Conservation (phyloP, 1,284 basidiomycete genomes). For the Heterobasidion annosum region DNA sequence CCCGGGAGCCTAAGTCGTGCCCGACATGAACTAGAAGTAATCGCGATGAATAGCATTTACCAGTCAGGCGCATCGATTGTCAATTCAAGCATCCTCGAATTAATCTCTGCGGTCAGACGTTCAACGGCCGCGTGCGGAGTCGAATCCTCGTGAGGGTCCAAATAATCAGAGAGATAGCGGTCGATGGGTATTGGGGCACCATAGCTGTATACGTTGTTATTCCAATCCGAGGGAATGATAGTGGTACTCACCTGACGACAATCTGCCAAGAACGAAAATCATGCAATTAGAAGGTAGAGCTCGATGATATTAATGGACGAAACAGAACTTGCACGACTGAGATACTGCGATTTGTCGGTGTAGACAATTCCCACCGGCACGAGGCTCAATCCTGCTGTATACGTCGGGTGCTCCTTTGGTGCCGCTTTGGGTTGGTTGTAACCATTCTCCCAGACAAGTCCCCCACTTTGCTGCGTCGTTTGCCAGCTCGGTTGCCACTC, state of each 20-base stretch:
- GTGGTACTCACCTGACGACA: conserved; percentile 1
- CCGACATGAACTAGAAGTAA: not conserved
- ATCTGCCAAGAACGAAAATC: not conserved
- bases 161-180: not conserved
- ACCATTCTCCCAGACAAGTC: no score
- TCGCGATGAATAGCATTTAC: not conserved
- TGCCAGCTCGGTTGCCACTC: no score
- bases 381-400: conserved; percentile 30
- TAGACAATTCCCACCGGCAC: conserved; percentile 69
- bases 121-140: not conserved
- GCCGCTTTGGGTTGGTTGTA: no score
- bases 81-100: not conserved
- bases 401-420: no score
- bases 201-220: not conserved
- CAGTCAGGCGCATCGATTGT: conserved; percentile 7
- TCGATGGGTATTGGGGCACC: conserved; percentile 5
- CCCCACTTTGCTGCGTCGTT: no score
- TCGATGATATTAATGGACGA: conserved; percentile 4
- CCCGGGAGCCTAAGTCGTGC: not conserved
- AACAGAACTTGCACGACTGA: conserved; percentile 35
- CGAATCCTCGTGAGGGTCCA: not conserved
- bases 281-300: not conserved
- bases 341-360: conserved; percentile 64
- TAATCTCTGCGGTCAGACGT: conserved; percentile 4
- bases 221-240: not conserved